phyloP scores from a whole-genome alignment of 2,329 filamentous ascomycete species.

The Fusarium papillatum region DNA sequence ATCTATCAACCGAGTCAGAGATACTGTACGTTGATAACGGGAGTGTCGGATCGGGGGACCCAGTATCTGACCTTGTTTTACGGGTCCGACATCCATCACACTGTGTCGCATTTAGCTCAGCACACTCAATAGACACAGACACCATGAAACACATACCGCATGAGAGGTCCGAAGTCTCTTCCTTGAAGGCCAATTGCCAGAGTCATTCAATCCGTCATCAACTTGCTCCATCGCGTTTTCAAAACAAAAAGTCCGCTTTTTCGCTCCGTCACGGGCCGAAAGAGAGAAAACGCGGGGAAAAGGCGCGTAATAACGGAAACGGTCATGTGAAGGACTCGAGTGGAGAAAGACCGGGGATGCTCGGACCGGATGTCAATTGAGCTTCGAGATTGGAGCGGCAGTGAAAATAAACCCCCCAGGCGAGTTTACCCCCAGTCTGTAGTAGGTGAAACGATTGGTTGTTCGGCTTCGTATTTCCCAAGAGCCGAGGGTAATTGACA shows the following conservation, averaged over 20 bases:
- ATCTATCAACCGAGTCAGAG: slow-evolving; percentile 49
- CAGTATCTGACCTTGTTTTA: slow-evolving; percentile 58
- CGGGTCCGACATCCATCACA: slow-evolving; percentile 61
- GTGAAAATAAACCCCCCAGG: not conserved
- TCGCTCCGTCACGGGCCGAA: slow-evolving; percentile 51
- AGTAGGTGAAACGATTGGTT: slow-evolving; percentile 10
- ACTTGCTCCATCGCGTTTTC: slow-evolving; percentile 41
- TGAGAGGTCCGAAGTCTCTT: slow-evolving; percentile 59
- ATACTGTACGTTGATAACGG: not conserved
- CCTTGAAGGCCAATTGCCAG: slow-evolving; percentile 48
- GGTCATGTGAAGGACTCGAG: slow-evolving; percentile 10
- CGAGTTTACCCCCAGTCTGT: slow-evolving; percentile 22
- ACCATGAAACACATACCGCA: slow-evolving; percentile 50
- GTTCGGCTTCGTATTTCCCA: not conserved
- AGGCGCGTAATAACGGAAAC: slow-evolving; percentile 24
- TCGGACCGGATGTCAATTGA: slow-evolving; percentile 25
- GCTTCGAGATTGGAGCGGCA: slow-evolving; percentile 33
- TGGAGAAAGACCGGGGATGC: slow-evolving; percentile 21
- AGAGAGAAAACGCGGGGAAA: slow-evolving; percentile 32
- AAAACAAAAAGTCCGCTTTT: slow-evolving; percentile 19
- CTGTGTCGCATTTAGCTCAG: slow-evolving; percentile 42
- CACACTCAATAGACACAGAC: not conserved
- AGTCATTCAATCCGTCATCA: slow-evolving; percentile 34
- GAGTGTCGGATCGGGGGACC: not conserved
- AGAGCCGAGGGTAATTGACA: slow-evolving; percentile 10